These are phyloP conservation scores for Cryptococcus hybrid DNA, from an alignment of 1,284 basidiomycete species.

Conservation along the genomic window DNA sequence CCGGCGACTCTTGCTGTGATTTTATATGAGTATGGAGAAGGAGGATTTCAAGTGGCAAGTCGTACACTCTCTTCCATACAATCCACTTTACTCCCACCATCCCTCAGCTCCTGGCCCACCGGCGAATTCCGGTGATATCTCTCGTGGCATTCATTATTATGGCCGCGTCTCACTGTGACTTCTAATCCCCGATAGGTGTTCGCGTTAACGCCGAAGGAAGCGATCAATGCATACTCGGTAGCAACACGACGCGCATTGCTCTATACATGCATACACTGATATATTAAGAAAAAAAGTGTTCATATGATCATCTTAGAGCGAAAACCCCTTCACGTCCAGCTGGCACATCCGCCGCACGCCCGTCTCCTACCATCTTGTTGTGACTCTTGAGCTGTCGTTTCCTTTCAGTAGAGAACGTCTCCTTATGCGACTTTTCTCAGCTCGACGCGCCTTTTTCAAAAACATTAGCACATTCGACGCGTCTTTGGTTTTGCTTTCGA, in stretches of 20 bases:
- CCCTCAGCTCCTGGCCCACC: neutral
- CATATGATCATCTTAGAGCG: slow-evolving; percentile 24
- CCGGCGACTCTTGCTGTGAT: slow-evolving; percentile 12
- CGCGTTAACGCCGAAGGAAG: slow-evolving; percentile 9
- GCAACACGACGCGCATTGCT: neutral
- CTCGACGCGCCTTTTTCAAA: slow-evolving; percentile 65
- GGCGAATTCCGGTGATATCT: neutral
- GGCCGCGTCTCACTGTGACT: neutral
- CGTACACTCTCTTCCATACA: neutral
- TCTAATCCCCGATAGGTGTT: slow-evolving; percentile 3
- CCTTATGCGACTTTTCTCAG: slow-evolving; percentile 77
- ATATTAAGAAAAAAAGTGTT: neutral
- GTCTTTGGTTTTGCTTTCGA: neutral
- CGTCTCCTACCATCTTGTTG: slow-evolving; percentile 44
- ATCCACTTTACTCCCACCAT: neutral
- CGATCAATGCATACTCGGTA: neutral
- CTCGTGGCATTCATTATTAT: neutral
- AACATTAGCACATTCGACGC: slow-evolving; percentile 17
- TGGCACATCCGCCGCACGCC: slow-evolving; percentile 46
- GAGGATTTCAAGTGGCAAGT: neutral
- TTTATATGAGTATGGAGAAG: slow-evolving; percentile 4
- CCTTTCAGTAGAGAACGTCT: slow-evolving; percentile 70
- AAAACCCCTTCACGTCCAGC: slow-evolving; percentile 35
- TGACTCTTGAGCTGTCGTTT: slow-evolving; percentile 64
- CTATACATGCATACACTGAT: slow-evolving; percentile 3